phyloP scores from a whole-genome alignment of 495 filamentous ascomycete species.

The Penicillium mononematosum region DNA sequence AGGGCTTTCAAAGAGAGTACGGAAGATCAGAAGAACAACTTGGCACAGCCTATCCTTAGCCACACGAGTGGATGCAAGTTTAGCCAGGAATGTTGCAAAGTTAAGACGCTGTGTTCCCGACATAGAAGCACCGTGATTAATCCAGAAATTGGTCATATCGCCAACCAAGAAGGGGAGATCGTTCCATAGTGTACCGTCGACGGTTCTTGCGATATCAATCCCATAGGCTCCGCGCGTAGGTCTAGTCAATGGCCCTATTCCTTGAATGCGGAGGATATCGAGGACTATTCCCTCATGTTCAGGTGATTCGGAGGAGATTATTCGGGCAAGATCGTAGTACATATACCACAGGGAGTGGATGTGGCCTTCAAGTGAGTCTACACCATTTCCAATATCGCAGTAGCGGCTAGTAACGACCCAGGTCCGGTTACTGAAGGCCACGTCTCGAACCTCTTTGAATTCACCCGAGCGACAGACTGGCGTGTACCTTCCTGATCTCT shows the following conservation, averaged over 20 bases:
- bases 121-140: conserved; percentile 14
- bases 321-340: conserved; percentile 20
- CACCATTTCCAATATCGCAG: conserved; percentile 21
- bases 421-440: conserved; percentile 18
- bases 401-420: conserved; percentile 20
- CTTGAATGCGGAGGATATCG: conserved; percentile 27
- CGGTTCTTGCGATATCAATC: conserved; percentile 21
- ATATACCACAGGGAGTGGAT: conserved; percentile 25
- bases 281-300: conserved; percentile 24
- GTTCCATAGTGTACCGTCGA: conserved; percentile 23
- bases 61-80: conserved; percentile 21
- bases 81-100: conserved; percentile 22
- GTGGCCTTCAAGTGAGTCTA: conserved; percentile 17
- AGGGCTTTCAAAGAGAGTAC: conserved; percentile 12
- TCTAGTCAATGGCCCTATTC: conserved; percentile 20
- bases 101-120: conserved; percentile 22
- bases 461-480: conserved; percentile 18
- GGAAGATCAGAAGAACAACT: conserved; percentile 22
- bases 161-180: conserved; percentile 24
- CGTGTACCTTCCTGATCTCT: conserved; percentile 14
- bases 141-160: conserved; percentile 23
- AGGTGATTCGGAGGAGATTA: conserved; percentile 15
- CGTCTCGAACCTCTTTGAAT: conserved; percentile 16
- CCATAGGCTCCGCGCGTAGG: conserved; percentile 11
- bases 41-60: conserved; percentile 21